Base-by-base conservation (phyloP, 352 stramenopile species). In the Phytophthora nicotianae region DNA sequence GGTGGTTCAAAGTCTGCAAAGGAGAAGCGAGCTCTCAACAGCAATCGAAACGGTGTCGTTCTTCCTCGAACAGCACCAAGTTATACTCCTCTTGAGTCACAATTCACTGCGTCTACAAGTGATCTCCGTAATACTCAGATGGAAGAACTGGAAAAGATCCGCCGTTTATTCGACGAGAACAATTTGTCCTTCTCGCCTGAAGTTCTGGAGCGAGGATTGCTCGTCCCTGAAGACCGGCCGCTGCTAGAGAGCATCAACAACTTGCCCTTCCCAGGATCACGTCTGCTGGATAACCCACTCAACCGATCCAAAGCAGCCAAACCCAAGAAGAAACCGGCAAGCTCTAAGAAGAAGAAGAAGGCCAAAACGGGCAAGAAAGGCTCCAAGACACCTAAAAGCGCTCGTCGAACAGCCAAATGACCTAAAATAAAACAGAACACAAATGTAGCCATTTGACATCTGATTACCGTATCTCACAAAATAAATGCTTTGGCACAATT, bases 121-220 rank as follows among this genome's bases (percentile, higher is more conserved):
- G 79, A 86, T 7, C 61, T 90, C 47, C 77, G 83, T 13, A 59
- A 67, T 1, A 64, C 79, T 23, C 80, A 92, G 45, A 54, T 88
- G 27, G 51, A 79, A 19, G 83, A 92, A 35, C 26, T 92, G 21
- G 79, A 89, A 32, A 81, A 86, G 10, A 90, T 92, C 52, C 81
- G 79, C 2, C 49, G 65, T 0, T 60, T 89, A 2, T 92, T 92
- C 27, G 66, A 87, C 47, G 65, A 70, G 21, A 76, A 86, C 58
- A 65, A 83, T 14, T 60, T 92, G 35, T 45, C 56, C 4, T 76
- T 89, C 23, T 67, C 74, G 0, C n/a, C 49, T 2, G 48, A 65
- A 5, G 59, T 65, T 0, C 69, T 92, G 47, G 79, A 90, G 50
- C 70, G 79, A 14, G 81, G 77, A 0, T 48, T 92, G n/a, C 47